Base-by-base conservation (phyloP, 2,329 filamentous ascomycete genomes). In the Aureobasidium namibiae region DNA sequence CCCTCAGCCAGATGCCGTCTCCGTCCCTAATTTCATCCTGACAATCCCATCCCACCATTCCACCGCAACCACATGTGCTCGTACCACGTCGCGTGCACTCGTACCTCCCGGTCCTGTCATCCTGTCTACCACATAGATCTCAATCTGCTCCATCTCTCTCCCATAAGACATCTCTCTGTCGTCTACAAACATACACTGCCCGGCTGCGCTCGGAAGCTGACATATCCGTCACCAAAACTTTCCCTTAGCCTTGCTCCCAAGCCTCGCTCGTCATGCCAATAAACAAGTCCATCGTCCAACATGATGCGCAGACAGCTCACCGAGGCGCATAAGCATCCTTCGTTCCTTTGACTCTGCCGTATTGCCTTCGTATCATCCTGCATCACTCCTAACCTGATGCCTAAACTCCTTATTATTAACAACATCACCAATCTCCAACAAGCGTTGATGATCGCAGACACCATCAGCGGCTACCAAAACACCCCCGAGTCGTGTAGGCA, bases 251-350 rank as follows among this genome's bases (percentile, higher is more conserved):
- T 44, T 56, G 13, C 50, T 54, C 18, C 33, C 52, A 56, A 56
- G 52, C 52, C 52, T 53, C 52, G 29, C 52, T 36, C 52, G 52
- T 56, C 52, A 56, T 45, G 52, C 52, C 52, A 56, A 45, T 54
- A 42, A 23, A 29, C 24, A 42, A 38, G 11, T 50, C 29, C 46
- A 52, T 21, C 48, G 29, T 39, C 33, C 48, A 49, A 18, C 45
- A 34, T 49, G 31, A 49, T 49, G 46, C 24, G 46, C 46, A 49
- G 29, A 16, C 31, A 24, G 24, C 13, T 16, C 34, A 52, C 18
- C 48, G 29, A 29, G 48, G 48, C 48, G 24, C 18, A 48, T 4
- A 24, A 29, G 4, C 46, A 49, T 36, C 18, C 46, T 49, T 24
- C 14, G 42, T 36, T 52, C 36, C 49, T 39, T 11, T 18, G 13